These are phyloP conservation scores for Trichosporon ovoides DNA, from an alignment of 1,284 basidiomycete genomes.

Conservation along the genomic window DNA sequence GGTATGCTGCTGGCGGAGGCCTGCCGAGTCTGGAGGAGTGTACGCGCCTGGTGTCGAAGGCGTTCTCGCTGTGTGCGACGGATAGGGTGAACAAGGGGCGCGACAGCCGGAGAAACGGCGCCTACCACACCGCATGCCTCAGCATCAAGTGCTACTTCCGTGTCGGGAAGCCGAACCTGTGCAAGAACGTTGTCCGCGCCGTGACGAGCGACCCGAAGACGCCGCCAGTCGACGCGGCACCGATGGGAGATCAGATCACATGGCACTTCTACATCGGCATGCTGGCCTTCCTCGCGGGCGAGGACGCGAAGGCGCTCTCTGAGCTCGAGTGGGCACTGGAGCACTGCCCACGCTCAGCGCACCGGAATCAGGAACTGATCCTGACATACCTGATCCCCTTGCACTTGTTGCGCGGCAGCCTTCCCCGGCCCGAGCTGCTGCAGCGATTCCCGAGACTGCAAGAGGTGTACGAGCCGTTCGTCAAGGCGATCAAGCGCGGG, in stretches of 20 bases:
- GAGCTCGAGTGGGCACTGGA: conserved; percentile 77
- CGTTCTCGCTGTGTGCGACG: conserved; percentile 82
- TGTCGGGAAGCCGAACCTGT: conserved; percentile 84
- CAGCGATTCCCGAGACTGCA: conserved; percentile 65
- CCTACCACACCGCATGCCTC: conserved; percentile 88
- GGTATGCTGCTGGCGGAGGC: conserved; percentile 48
- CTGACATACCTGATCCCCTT: conserved; percentile 84
- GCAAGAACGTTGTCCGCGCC: conserved; percentile 86
- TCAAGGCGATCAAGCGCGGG: conserved; percentile 67
- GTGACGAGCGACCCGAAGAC: conserved; percentile 79
- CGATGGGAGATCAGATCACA: conserved; percentile 82
- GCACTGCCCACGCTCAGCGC: conserved; percentile 64
- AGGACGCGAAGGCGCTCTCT: conserved; percentile 77
- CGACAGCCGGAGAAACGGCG: conserved; percentile 84
- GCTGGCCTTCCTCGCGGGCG: conserved; percentile 86
- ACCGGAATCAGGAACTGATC: conserved; percentile 81
- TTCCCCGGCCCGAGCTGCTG: conserved; percentile 67
- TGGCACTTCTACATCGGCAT: conserved; percentile 91
- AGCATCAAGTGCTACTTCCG: conserved; percentile 92
- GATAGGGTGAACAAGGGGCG: conserved; percentile 69
- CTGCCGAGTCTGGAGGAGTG: conserved; percentile 81
- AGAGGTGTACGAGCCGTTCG: conserved; percentile 73
- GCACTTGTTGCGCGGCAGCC: conserved; percentile 74
- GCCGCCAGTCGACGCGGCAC: conserved; percentile 68
- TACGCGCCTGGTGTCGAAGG: conserved; percentile 81